Conservation (phyloP, 129 eudicot species). For the Lactuca saligna region DNA sequence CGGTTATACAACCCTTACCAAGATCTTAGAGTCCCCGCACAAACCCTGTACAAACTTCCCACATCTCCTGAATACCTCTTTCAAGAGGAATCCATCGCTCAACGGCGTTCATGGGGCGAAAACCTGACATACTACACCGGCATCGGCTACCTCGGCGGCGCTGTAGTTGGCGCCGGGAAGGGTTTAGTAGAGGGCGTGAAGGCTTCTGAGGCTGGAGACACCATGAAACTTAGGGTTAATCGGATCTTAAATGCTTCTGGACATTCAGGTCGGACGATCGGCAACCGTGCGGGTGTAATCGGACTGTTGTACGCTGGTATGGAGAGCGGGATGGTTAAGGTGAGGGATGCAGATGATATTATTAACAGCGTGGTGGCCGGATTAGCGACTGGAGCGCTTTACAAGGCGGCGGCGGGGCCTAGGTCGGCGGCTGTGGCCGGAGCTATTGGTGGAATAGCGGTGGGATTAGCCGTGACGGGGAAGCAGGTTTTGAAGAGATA, state of each 20-base stretch:
- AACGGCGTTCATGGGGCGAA: constrained; percentile 98
- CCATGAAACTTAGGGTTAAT: constrained; percentile 65
- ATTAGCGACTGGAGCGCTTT: constrained; percentile 76
- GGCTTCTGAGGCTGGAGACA: constrained; percentile 63
- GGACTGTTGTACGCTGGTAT: constrained; percentile 84
- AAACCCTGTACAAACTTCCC: constrained; percentile 79
- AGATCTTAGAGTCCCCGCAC: constrained; percentile 57
- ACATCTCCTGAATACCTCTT: constrained; percentile 85
- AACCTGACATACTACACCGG: constrained; percentile 96
- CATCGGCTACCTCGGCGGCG: constrained; percentile 78
- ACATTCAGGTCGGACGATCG: constrained; percentile 57
- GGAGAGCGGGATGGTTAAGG: constrained; percentile 85
- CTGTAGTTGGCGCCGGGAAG: constrained; percentile 59
- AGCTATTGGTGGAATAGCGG: constrained; percentile 79
- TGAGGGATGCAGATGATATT: constrained; percentile 80
- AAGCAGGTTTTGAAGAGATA: constrained; percentile 84
- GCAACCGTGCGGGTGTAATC: constrained; percentile 75
- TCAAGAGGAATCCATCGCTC: constrained; percentile 80
- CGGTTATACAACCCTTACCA: constrained; percentile 93
- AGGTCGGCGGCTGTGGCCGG: constrained; percentile 97
- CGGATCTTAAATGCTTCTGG: constrained; percentile 75
- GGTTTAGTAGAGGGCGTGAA: constrained; percentile 64
- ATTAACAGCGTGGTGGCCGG: constrained; percentile 89
- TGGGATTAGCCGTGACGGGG: constrained; percentile 67
- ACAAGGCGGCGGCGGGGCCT: constrained; percentile 81